Base-by-base conservation (phyloP, 106 monocot species). In the Allium fistulosum region DNA sequence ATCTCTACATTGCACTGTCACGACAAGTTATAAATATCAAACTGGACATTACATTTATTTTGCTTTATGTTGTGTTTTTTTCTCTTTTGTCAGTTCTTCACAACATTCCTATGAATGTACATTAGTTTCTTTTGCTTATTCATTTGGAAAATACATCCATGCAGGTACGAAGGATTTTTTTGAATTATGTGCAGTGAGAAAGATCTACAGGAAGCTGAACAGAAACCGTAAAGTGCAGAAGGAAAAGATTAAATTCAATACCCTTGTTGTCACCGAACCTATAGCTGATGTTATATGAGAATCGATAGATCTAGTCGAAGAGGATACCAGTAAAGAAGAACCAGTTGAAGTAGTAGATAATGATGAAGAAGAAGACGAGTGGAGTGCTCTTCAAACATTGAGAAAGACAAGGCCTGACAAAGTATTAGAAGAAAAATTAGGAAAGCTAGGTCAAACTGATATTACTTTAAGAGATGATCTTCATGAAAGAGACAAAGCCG, bases 271-370 rank as follows among this genome's bases (percentile, higher is more conserved):
- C 53, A 99, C 90, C 51, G 79, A 82, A 71, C 71, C 93, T 46
- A 67, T 99, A 70, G 65, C 84, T 15, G 97, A 92, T 63, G 90
- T 99, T 58, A 99, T 92, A 87, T 89, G 92, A 61, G 92, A 99
- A 70, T 50, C 80, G 22, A 49, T 58, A 60, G 56, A 66, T 22
- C 22, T 22, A 28, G 9, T 66, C 63, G 16, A 46, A 48, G 64
- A 6, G 2, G 66, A 66, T 51, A 72, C 88, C 9, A 69, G 64
- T 4, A 70, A 85, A 61, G 77, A 80, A 18, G 81, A 88, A 70
- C 13, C 79, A 11, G 74, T 77, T 17, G 65, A 75, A 66, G 49
- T 65, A 22, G 22, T 22, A 22, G 22, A 22, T 22, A 22, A 22
- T 22, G 22, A 22, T 1, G 70, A 74, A 27, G 91, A 86, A 70